Evolutionary conservation across 257 asterid genomes (phyloP), one percentile per base, ranked within the genome.

Genomic region (Salvia splendens): DNA sequence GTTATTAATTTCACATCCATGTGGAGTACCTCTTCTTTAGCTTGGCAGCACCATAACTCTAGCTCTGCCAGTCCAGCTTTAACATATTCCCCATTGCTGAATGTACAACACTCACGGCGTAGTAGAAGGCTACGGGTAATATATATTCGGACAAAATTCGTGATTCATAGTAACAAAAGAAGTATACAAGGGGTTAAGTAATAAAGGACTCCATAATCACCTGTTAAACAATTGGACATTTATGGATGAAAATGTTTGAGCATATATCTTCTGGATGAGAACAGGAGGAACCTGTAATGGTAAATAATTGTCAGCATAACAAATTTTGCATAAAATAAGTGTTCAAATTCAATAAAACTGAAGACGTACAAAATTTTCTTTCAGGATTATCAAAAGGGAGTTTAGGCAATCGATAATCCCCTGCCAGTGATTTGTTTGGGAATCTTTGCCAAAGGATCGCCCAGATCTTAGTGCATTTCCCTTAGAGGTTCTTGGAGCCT

Each of bases 91-190:
- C 97, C 99, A 16, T 94, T 94, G 89, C 95, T 88, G 77, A 91
- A 94, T 52, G 97, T 91, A 83, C 99, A 94, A 70, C 96, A 88
- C 81, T 94, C 99, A 48, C 99, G 95, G 10, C 99, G 99, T 30
- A 91, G 88, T 61, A 94, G 97, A 67, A 94, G 99, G 85, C 99
- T 94, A 71, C 72, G 60, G 76, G 30, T 62, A 42, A 24, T 49
- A 69, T 24, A 24, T 33, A 43, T 67, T 54, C 33, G 61, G 11
- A 16, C 41, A n/a, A 42, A 38, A 64, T 78, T 64, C 66, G 73
- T 52, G 33, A 50, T 61, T 45, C 3, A 6, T 15, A 36, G 61
- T 10, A 48, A 38, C 8, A 48, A 41, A 65, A 49, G 11, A 30
- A 30, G 14, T 6, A 33, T 6, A 20, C 0, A 67, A 62, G 50